These are phyloP conservation scores for Mortierella claussenii DNA, from an alignment of 192 early-diverging fungal genomes.

Conservation along the genomic window DNA sequence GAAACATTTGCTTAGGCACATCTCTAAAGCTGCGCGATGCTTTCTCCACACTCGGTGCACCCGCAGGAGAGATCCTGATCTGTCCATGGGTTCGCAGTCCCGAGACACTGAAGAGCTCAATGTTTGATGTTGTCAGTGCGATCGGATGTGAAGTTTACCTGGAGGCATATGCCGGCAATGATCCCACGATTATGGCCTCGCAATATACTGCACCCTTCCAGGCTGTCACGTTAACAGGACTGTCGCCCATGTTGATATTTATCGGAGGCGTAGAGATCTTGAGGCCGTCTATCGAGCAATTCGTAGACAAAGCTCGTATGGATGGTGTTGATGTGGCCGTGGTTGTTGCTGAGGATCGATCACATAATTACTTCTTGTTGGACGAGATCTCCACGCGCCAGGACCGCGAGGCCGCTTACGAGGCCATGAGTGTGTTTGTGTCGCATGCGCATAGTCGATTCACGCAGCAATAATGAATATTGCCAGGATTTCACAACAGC, in stretches of 20 bases:
- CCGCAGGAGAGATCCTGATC: conserved; percentile 20
- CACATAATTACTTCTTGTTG: conserved; percentile 32
- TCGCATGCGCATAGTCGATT: background rate
- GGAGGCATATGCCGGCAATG: conserved; percentile 22
- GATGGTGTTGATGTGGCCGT: conserved; percentile 21
- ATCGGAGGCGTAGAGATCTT: conserved; percentile 37
- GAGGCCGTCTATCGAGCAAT: conserved; percentile 27
- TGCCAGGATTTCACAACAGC: no score
- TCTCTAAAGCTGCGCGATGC: conserved; percentile 23
- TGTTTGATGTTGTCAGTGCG: conserved; percentile 29
- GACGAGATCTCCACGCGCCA: conserved; percentile 19
- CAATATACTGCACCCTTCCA: conserved; percentile 18
- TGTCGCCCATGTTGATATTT: conserved; percentile 21
- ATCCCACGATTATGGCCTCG: background rate
- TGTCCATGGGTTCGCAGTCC: conserved; percentile 29
- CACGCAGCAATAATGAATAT: no score
- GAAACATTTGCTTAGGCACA: conserved; percentile 22
- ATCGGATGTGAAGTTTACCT: conserved; percentile 18
- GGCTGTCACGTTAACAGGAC: conserved; percentile 5
- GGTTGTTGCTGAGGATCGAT: conserved; percentile 13
- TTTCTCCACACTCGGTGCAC: conserved; percentile 5
- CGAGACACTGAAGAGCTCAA: conserved; percentile 11
- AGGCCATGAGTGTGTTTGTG: conserved; percentile 19
- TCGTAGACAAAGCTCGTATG: conserved; percentile 18
- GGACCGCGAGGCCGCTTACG: conserved; percentile 9